Evolutionary conservation across 257 asterid genomes (phyloP).

Genomic region (Schizonepeta tenuifolia): DNA sequence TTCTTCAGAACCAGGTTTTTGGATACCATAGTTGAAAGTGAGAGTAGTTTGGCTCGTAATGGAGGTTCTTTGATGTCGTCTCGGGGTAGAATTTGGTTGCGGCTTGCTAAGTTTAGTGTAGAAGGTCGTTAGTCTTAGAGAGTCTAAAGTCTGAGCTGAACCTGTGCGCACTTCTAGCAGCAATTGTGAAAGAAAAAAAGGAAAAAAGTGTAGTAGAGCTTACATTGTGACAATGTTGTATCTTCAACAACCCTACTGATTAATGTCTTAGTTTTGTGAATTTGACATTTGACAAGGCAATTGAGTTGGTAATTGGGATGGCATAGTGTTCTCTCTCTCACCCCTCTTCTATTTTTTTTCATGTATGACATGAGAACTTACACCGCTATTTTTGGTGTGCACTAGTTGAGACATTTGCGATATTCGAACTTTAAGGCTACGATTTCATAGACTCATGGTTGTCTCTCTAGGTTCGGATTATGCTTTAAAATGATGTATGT

Average conservation of each 20-base stretch:
- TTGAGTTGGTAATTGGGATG: not conserved
- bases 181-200: not conserved
- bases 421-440: no score
- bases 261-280: slow-evolving; percentile 4
- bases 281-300: not conserved
- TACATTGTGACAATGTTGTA: not conserved
- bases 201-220: not conserved
- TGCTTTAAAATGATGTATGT: no score
- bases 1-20: slow-evolving; percentile 64
- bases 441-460: no score
- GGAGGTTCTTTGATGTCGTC: not conserved
- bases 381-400: no score
- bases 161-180: not conserved
- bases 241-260: not conserved
- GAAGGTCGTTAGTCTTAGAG: not conserved
- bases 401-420: no score
- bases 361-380: no score
- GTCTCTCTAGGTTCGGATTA: no score
- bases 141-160: not conserved
- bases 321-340: not conserved
- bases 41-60: not conserved
- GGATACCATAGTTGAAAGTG: slow-evolving; percentile 41
- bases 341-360: no score
- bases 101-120: not conserved
- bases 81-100: not conserved